Conservation (phyloP, 768 basidiomycete genomes). For the Leccinum aurantiacum region DNA sequence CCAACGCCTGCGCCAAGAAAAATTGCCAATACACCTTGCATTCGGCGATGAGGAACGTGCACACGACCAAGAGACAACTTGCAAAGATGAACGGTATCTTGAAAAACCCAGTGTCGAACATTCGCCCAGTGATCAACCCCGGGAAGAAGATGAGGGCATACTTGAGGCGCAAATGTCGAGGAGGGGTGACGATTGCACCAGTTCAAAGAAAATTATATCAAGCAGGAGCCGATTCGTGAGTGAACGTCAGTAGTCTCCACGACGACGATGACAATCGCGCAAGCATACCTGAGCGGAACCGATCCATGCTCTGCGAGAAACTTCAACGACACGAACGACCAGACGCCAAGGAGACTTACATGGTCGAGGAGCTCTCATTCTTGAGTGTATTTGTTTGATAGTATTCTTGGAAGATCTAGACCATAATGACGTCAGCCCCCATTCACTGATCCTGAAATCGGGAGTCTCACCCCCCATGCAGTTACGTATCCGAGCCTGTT, state of each 20-base stretch:
- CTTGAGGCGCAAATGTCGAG: slow-evolving; percentile 32
- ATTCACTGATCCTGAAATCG: neutral
- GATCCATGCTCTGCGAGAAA: slow-evolving; percentile 68
- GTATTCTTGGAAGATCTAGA: slow-evolving; percentile 70
- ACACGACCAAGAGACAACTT: slow-evolving; percentile 49
- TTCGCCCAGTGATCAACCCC: slow-evolving; percentile 59
- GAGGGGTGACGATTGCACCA: neutral
- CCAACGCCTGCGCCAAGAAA: slow-evolving; percentile 70
- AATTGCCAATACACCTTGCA: slow-evolving; percentile 80
- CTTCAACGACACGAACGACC: neutral
- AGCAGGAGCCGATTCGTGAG: neutral
- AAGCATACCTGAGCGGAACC: slow-evolving; percentile 64
- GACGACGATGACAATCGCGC: neutral
- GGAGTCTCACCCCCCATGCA: neutral
- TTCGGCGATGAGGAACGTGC: slow-evolving; percentile 67
- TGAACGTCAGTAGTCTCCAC: neutral
- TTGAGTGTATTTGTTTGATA: slow-evolving; percentile 53
- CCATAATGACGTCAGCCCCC: neutral
- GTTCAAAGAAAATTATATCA: neutral
- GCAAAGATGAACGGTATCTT: slow-evolving; percentile 47
- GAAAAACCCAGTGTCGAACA: slow-evolving; percentile 75
- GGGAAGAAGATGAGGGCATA: slow-evolving; percentile 64
- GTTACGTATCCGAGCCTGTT: neutral
- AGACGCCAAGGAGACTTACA: slow-evolving; percentile 40
- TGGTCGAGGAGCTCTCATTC: slow-evolving; percentile 56